Conservation (phyloP, 345 rosid genomes). For the Gossypium sturtianum region DNA sequence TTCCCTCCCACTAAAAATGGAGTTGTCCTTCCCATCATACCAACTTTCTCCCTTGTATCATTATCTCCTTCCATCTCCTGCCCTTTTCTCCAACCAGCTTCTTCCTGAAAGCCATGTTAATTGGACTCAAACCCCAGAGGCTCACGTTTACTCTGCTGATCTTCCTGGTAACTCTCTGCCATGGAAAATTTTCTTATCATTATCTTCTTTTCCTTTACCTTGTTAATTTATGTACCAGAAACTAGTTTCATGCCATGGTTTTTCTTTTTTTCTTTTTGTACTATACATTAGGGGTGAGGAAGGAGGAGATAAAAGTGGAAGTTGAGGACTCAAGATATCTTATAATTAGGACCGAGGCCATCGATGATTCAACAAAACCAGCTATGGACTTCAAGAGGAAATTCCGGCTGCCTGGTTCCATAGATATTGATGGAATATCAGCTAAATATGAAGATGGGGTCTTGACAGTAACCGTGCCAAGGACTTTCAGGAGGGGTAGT, state of each 20-base stretch:
- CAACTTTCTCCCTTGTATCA: conserved; percentile 43
- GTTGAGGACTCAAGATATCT: conserved; percentile 67
- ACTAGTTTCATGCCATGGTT: not conserved
- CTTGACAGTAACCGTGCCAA: conserved; percentile 59
- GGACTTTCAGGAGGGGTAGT: conserved; percentile 32
- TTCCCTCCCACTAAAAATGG: conserved; percentile 29
- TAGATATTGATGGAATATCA: conserved; percentile 50
- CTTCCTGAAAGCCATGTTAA: conserved; percentile 49
- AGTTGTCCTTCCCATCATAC: conserved; percentile 21
- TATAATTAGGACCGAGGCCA: conserved; percentile 51
- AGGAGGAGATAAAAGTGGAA: conserved; percentile 69
- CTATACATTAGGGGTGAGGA: conserved; percentile 53
- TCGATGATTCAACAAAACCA: conserved; percentile 31
- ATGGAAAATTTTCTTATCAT: not conserved
- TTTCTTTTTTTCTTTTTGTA: conserved; percentile 7
- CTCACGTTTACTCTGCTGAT: conserved; percentile 64
- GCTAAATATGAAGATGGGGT: conserved; percentile 70
- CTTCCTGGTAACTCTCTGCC: conserved; percentile 44
- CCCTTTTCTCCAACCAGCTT: conserved; percentile 22
- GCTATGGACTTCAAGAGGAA: conserved; percentile 51
- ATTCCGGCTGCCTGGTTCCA: conserved; percentile 56
- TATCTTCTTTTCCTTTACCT: not conserved
- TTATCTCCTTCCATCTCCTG: conserved; percentile 26
- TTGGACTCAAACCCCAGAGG: conserved; percentile 64
- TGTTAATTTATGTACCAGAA: not conserved